Conservation (phyloP, 2,329 filamentous ascomycete genomes). For the Ascochyta clinopodiicola region DNA sequence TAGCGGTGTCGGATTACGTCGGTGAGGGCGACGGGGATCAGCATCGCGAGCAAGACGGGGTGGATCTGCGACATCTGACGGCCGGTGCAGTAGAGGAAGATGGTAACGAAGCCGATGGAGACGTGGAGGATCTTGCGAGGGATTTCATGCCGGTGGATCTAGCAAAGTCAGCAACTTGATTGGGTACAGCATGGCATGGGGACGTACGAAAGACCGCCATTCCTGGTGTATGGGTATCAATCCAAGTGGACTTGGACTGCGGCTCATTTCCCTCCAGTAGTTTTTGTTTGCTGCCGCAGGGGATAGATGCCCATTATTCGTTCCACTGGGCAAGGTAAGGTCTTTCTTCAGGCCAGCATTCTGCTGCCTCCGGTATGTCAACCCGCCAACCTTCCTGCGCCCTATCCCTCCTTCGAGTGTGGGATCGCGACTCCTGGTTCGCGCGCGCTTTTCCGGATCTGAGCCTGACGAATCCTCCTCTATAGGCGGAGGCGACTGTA, state of each 20-base stretch:
- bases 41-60: constrained; percentile 78
- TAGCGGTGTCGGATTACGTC: constrained; percentile 86
- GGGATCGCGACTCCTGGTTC: constrained; percentile 75
- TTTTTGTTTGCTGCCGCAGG: constrained; percentile 70
- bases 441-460: constrained; percentile 64
- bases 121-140: constrained; percentile 92
- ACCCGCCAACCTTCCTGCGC: constrained; percentile 57
- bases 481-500: constrained; percentile 65
- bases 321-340: constrained; percentile 49
- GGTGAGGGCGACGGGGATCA: constrained; percentile 82
- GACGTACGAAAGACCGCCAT: constrained; percentile 80
- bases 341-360: constrained; percentile 46
- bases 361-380: constrained; percentile 58
- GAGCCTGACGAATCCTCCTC: constrained; percentile 66
- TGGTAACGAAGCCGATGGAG: constrained; percentile 92
- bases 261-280: constrained; percentile 86
- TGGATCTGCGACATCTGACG: constrained; percentile 79
- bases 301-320: constrained; percentile 72
- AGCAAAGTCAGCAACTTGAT: constrained; percentile 23
- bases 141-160: constrained; percentile 89
- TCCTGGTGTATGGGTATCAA: constrained; percentile 94
- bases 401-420: constrained; percentile 50
- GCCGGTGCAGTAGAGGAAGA: constrained; percentile 83
- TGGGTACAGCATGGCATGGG: background rate
- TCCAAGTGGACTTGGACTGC: constrained; percentile 90